Conservation (phyloP, 2,329 filamentous ascomycete species). For the Pseudogymnoascus sp. region DNA sequence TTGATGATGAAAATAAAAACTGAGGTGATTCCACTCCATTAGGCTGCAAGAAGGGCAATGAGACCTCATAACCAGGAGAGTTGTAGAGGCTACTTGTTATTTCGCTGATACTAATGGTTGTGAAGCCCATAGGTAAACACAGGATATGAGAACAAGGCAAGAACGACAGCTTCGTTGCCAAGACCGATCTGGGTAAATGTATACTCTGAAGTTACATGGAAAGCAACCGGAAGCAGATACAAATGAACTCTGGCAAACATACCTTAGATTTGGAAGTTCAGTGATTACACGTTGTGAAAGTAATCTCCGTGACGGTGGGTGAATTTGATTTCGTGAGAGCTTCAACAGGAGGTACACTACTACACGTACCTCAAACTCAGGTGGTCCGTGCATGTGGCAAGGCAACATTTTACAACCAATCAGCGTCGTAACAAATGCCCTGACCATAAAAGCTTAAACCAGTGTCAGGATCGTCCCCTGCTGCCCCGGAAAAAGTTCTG, state of each 20-base stretch:
- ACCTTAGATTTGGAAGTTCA: background rate
- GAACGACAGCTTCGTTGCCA: background rate
- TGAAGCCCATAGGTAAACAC: background rate
- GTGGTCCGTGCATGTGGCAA: background rate
- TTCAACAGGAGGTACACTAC: background rate
- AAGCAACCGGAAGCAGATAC: background rate
- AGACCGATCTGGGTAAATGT: background rate
- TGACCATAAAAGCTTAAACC: background rate
- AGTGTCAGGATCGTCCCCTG: conserved; percentile 3
- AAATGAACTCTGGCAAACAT: background rate
- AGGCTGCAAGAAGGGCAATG: background rate
- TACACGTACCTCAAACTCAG: background rate
- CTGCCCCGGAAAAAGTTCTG: background rate
- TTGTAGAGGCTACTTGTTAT: background rate
- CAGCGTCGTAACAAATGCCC: background rate
- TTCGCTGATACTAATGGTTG: background rate
- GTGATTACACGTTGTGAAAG: background rate
- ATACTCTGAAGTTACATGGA: background rate
- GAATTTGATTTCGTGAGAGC: background rate
- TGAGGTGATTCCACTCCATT: background rate
- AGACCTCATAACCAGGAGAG: background rate
- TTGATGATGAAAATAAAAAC: background rate
- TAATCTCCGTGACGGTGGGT: background rate
- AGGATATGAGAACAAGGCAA: background rate
- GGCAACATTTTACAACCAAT: background rate